Evolutionary conservation across 208 protist species (phyloP).

Genomic region (Wallacemonas sp.): DNA sequence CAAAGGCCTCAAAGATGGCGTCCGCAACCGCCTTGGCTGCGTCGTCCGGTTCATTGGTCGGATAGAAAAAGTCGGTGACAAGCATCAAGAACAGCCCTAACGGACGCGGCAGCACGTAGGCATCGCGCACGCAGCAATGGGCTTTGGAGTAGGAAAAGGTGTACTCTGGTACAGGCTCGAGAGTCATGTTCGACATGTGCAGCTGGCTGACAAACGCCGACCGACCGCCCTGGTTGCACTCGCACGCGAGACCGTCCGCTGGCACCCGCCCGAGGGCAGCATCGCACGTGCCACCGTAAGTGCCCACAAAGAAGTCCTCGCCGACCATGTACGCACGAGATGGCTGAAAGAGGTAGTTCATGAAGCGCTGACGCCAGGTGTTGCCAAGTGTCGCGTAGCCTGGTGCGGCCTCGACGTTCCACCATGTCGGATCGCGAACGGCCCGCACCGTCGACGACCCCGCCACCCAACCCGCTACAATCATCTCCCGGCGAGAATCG

Average conservation of each 20-base stretch:
- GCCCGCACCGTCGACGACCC: constrained; percentile 14
- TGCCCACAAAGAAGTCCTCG: constrained; percentile 54
- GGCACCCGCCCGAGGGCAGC: neutral
- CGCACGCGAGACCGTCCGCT: constrained; percentile 32
- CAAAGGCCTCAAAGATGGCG: neutral
- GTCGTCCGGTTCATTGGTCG: neutral
- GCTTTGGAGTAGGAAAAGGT: neutral
- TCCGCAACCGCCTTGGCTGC: neutral
- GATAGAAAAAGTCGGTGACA: neutral
- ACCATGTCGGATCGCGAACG: constrained; percentile 6
- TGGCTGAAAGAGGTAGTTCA: constrained; percentile 26
- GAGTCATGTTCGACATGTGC: neutral
- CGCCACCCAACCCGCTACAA: constrained; percentile 28
- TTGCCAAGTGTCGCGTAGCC: neutral
- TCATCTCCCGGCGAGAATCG: constrained; percentile 22
- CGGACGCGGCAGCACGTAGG: neutral
- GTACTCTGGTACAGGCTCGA: constrained; percentile 3
- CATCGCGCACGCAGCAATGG: constrained; percentile 1
- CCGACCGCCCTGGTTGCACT: constrained; percentile 52
- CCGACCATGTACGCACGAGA: constrained; percentile 45
- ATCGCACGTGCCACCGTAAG: constrained; percentile 55
- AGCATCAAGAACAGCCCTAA: neutral
- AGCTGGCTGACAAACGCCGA: constrained; percentile 24
- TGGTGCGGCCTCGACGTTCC: neutral
- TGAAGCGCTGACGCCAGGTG: constrained; percentile 8